Evolutionary conservation across 176 grass and related monocot species (phyloP), one percentile per base, ranked within the genome.

Genomic region (Ensete ventricosum): DNA sequence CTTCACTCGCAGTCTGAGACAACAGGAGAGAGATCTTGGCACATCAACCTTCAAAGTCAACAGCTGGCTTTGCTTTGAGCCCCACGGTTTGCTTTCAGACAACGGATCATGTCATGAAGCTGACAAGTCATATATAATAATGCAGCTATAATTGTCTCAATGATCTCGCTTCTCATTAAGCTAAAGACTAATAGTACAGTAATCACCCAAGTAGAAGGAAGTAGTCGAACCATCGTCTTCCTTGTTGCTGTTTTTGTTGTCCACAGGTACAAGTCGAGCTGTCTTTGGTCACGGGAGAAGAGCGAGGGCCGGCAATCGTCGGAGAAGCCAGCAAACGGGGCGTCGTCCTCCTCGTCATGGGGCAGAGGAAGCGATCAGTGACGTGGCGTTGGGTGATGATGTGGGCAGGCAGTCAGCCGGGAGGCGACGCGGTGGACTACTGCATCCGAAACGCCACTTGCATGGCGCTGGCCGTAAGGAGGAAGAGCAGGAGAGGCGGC

Each of bases 391-490:
- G 91, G 48, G 17, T 91, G 19, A 23, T 81, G 2, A 86, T 88
- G 80, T 94, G 91, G 87, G 69, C 82, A 14, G 57, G 75, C 29
- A 62, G 53, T 8, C 71, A 55, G 74, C 14, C 2, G n/a, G 17
- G 60, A 9, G 11, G 22, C 1, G n/a, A 67, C 71, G 62, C 85
- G 8, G 83, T 69, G 1, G 92, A 96, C 53, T 96, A 96, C 29
- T 91, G 92, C 2, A 79, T 96, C 58, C 86, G 91, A 76, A 77
- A 96, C 22, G 85, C 92, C 0, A 22, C 81, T 9, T 96, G 88
- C 71, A 87, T 83, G 86, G 83, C 84, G 1, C 77, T 91, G 9
- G 88, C 88, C 9, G 86, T 96, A 50, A 75, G 88, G 66, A 82
- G 76, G 14, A 96, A 96, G 86, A 87, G 86, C 79, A 72, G 82